phyloP scores from a whole-genome alignment of 2,329 filamentous ascomycete species.

The Trichoderma brevicompactum region DNA sequence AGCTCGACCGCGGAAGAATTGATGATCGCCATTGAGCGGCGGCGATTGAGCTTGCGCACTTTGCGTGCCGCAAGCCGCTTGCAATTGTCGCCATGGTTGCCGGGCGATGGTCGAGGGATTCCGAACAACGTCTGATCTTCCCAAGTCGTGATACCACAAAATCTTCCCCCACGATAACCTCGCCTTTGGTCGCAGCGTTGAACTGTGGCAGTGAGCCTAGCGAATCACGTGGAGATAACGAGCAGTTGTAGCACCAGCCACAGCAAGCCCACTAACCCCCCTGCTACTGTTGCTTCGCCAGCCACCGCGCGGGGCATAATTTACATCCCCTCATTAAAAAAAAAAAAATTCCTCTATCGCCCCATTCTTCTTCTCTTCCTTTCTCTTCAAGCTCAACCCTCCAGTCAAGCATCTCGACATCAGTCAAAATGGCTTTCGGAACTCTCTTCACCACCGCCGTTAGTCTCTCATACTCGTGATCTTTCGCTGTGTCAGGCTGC shows the following conservation, averaged over 20 bases:
- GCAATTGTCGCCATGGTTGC: conserved; percentile 44
- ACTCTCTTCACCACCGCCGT: conserved; percentile 92
- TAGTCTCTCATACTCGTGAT: conserved; percentile 41
- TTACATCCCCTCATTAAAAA: conserved; percentile 39
- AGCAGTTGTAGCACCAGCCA: conserved; percentile 12
- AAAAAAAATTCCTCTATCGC: conserved; percentile 43
- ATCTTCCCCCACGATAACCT: conserved; percentile 25
- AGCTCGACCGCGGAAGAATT: conserved; percentile 34
- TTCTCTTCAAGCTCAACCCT: conserved; percentile 32
- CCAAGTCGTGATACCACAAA: conserved; percentile 1
- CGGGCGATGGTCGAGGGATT: conserved; percentile 34
- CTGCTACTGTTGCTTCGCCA: conserved; percentile 34
- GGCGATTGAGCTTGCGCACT: conserved; percentile 41
- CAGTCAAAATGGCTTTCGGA: conserved; percentile 86
- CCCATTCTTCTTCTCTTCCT: conserved; percentile 28
- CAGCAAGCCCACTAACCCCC: conserved; percentile 22
- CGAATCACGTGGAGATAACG: conserved; percentile 36
- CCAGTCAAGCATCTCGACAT: conserved; percentile 32
- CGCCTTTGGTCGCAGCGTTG: background rate
- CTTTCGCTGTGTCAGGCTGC: conserved; percentile 31
- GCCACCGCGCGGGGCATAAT: conserved; percentile 43
- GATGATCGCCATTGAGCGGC: conserved; percentile 40
- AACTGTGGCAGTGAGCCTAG: background rate
- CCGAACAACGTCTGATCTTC: conserved; percentile 26
- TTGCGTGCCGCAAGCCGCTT: conserved; percentile 43